Evolutionary conservation across 164 flowering plant species (phyloP).

Genomic region (Piper betle): DNA sequence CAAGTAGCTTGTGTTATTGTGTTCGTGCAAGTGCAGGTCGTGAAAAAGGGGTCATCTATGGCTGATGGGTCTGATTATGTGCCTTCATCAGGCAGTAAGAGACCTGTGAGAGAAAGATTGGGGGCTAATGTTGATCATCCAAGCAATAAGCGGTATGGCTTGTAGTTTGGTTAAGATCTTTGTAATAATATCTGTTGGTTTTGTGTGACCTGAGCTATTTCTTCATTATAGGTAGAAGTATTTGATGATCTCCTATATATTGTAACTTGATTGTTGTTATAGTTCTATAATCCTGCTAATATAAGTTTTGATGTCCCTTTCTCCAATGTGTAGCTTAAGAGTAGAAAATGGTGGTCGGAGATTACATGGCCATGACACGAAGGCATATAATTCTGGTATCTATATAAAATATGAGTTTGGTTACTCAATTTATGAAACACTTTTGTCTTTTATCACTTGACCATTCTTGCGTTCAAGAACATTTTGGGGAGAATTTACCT

Average conservation of each 20-base stretch:
- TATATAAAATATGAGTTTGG: background rate
- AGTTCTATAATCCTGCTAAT: too few relatives aligned
- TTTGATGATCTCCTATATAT: too few relatives aligned
- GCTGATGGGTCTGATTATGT: slow-evolving; percentile 25
- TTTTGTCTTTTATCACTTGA: background rate
- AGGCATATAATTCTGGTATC: background rate
- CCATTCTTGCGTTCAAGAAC: background rate
- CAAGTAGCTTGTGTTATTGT: background rate
- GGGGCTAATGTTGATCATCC: slow-evolving; percentile 36
- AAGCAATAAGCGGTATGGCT: slow-evolving; percentile 35
- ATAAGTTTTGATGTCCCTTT: background rate
- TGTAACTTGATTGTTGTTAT: too few relatives aligned
- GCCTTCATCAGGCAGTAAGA: slow-evolving; percentile 36
- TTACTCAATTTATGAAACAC: background rate
- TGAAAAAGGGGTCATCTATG: slow-evolving; percentile 38
- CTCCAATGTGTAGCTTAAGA: background rate
- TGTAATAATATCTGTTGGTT: too few relatives aligned
- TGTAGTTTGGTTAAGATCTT: background rate
- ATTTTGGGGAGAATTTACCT: background rate
- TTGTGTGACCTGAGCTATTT: too few relatives aligned
- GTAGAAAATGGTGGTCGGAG: background rate
- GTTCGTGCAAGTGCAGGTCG: slow-evolving; percentile 27
- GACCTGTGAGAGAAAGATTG: slow-evolving; percentile 59
- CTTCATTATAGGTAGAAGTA: too few relatives aligned
- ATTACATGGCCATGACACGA: background rate